Base-by-base conservation (phyloP, 2,329 filamentous ascomycete species). In the Aureobasidium pullulans region DNA sequence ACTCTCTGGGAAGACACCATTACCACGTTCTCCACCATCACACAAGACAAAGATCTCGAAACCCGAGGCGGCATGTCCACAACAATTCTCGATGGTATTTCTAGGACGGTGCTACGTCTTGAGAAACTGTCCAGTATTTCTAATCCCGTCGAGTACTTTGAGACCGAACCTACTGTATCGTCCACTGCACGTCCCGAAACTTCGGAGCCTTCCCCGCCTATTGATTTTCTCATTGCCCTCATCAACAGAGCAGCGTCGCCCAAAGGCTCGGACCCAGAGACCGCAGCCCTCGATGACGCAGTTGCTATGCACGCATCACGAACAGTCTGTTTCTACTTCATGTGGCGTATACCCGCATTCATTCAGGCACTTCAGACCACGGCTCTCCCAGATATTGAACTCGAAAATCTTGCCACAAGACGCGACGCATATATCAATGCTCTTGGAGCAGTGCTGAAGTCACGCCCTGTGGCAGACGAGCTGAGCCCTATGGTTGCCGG, bases 1-100 rank as follows among this genome's bases (percentile, higher is more conserved):
- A 80, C 85, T 44, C 77, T 97, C 6, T 97, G 94, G 91, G 91
- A 96, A 64, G 89, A 91, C 64, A 84, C 86, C 5, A 81, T 90
- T 57, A 86, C 87, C 65, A 82, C 87, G 2, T 80, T 99, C 39
- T 82, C 86, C 60, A 82, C 85, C 61, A 82, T 94, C 58, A 68
- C 74, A 62, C 83, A 85, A 66, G 85, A 84, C 16, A 85, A 84
- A 64, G 85, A 90, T 63, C 80, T 96, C n/a, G 82, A 84, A 15
- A 77, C 79, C 16, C 85, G 90, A 53, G 87, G 87, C 39, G 86
- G 86, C 60, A 77, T 96, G 44, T 79, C 83, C 10, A 79, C 81
- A 42, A 81, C 81, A 10, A 79, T 84, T 13, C 80, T 96, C 10
- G 82, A 79, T 6, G 86, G 89, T 60, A 76, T 96, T 6, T 84